Base-by-base conservation (phyloP, 2,329 filamentous ascomycete genomes). In the Capronia americana region DNA sequence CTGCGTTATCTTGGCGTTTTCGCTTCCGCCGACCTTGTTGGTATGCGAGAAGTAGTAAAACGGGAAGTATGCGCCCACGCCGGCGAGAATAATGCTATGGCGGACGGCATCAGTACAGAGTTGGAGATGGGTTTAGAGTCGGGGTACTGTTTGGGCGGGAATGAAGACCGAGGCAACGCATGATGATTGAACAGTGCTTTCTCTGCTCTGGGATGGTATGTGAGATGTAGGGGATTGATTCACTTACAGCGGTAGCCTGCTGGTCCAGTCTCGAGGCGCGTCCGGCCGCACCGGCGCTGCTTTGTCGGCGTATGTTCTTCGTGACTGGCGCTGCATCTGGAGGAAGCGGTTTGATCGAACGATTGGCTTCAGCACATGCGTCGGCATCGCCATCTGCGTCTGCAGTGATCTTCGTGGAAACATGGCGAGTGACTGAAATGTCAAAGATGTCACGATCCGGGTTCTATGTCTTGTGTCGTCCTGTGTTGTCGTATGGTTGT, bases 31-130 rank as follows among this genome's bases (percentile, higher is more conserved):
- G 2, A 57, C 34, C 48, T 69, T 70, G 66, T 54, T n/a, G 50
- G 48, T 57, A 51, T 70, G 68, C 53, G 68, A 41, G 32, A 69
- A 23, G 57, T 69, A 70, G 57, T 70, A 70, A 24, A 61, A 54
- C 10, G 68, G 66, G n/a, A 69, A 4, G 20, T 48, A 57, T 4
- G 38, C 57, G 7, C 57, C 20, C 1, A 66, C 20, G 30, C 56
- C 57, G 10, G 23, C 66, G 12, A 48, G n/a, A 23, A 41, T 44
- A 17, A 64, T 12, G 4, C 53, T 65, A 44, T 28, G 41, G 26
- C 17, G 30, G 12, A 10, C 32, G 28, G 14, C 0, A n/a, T 41
- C 8, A 41, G 38, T 54, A 28, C 32, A 4, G 8, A 34, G 32
- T 34, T 6, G 2, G 3, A 34, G 3, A 8, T 10, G 32, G 11